These are phyloP conservation scores for Fusarium bulbicola DNA, from an alignment of 2,329 filamentous ascomycete species.

Conservation along the genomic window DNA sequence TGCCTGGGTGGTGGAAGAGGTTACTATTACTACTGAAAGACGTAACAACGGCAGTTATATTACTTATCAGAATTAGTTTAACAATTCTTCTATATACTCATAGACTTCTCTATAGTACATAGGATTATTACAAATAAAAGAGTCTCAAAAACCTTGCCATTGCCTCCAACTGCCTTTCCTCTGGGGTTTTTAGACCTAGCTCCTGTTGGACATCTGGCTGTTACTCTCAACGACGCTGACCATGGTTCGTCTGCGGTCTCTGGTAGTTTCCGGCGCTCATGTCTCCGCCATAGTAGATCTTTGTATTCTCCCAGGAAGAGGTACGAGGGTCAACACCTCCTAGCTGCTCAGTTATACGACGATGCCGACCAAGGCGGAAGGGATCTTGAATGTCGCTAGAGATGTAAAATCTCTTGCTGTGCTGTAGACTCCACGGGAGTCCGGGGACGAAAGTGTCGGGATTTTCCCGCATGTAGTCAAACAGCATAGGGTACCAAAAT, in stretches of 20 bases:
- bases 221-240: neutral
- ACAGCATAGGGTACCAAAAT: neutral
- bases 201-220: too few relatives aligned
- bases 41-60: too few relatives aligned
- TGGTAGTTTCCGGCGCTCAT: neutral
- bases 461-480: neutral
- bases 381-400: neutral
- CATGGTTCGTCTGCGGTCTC: neutral
- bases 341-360: neutral
- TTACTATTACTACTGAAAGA: too few relatives aligned
- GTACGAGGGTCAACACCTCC: neutral
- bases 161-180: too few relatives aligned
- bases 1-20: too few relatives aligned
- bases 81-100: too few relatives aligned
- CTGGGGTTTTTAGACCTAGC: too few relatives aligned
- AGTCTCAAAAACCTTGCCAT: too few relatives aligned
- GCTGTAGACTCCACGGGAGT: neutral
- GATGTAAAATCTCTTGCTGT: neutral
- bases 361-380: neutral
- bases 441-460: neutral
- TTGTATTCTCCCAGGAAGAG: neutral
- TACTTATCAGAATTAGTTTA: too few relatives aligned
- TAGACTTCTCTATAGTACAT: too few relatives aligned
- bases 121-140: too few relatives aligned
- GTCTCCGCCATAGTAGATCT: neutral